A percentile compares a stretch with the other conserved stretches of the same genome.
Conservation (phyloP, 371 early-diverging fungal species). For the Mucor saturninus region DNA sequence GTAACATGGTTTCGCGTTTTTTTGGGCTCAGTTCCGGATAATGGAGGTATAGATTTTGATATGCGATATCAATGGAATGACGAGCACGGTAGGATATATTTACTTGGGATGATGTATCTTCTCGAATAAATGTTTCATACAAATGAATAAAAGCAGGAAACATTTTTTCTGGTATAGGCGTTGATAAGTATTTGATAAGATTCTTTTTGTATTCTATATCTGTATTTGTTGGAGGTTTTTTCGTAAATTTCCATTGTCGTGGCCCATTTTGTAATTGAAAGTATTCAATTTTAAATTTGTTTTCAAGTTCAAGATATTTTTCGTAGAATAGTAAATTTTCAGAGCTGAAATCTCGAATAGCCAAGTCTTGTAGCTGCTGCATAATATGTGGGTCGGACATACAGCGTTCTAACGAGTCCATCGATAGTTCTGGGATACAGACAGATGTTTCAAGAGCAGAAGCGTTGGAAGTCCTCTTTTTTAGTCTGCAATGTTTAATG, state of each 20-base stretch:
- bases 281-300: conserved; percentile 17
- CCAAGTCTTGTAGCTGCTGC: conserved; percentile 29
- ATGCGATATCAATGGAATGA: conserved; percentile 26
- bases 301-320: conserved; percentile 32
- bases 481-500: background rate
- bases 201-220: background rate
- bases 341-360: conserved; percentile 50
- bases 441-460: background rate
- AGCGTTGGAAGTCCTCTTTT: background rate
- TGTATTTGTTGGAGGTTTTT: background rate
- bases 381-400: conserved; percentile 28
- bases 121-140: conserved; percentile 40
- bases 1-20: background rate
- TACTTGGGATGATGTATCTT: conserved; percentile 42
- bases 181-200: background rate
- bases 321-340: conserved; percentile 50
- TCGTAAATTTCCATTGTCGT: background rate
- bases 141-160: conserved; percentile 32
- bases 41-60: conserved; percentile 4
- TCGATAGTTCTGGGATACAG: conserved; percentile 19
- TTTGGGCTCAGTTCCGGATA: conserved; percentile 4
- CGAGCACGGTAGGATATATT: conserved; percentile 45
- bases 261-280: background rate
- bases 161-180: conserved; percentile 17
- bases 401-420: conserved; percentile 31